Evolutionary conservation across 805 yeast genomes (phyloP).

Genomic region (Hanseniaspora meyeri): DNA sequence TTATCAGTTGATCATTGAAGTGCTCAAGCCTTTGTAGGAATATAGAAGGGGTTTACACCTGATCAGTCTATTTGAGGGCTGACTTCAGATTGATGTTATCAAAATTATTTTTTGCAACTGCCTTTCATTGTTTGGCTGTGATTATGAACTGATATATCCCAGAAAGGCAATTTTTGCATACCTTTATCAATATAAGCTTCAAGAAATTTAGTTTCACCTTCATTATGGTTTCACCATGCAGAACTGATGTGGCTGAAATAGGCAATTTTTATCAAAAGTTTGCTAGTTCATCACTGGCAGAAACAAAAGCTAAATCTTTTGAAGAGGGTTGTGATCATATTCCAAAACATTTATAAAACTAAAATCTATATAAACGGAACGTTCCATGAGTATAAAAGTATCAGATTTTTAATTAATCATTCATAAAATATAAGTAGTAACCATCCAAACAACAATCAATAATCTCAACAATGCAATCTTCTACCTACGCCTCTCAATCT

Average conservation of each 20-base stretch:
- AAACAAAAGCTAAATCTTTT: no score
- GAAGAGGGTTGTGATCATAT: neutral
- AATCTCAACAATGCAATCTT: conserved; percentile 11
- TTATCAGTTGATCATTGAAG: no score
- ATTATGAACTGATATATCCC: neutral
- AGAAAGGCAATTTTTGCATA: no score
- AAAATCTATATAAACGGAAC: neutral
- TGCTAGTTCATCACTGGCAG: neutral
- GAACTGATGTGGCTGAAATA: neutral
- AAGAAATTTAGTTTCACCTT: no score
- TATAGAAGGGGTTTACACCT: neutral
- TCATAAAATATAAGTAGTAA: neutral
- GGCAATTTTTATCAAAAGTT: neutral
- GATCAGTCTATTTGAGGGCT: neutral
- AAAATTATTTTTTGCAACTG: no score
- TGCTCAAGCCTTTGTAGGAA: neutral
- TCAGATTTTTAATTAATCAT: neutral
- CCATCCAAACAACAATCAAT: conserved; percentile 5
- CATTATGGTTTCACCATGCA: neutral
- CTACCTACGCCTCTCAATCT: conserved; percentile 12
- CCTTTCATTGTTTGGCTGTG: no score
- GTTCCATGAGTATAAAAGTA: neutral
- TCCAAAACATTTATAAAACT: neutral
- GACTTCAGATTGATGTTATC: no score
- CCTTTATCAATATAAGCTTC: no score